These are phyloP conservation scores for Anastatica hierochuntica DNA, from an alignment of 345 rosid species.

Conservation along the genomic window DNA sequence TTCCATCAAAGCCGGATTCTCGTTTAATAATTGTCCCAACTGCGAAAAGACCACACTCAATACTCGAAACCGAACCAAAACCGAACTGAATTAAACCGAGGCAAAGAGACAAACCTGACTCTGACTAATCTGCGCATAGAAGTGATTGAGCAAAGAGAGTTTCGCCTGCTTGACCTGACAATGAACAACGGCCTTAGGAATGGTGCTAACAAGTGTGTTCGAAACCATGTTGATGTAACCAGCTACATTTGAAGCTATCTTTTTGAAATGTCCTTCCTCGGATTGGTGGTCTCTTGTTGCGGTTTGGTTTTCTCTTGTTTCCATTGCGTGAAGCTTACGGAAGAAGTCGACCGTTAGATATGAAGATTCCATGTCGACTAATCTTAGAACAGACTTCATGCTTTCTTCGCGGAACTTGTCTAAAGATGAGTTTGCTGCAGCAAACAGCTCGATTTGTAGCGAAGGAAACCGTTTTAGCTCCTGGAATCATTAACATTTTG, in stretches of 20 bases:
- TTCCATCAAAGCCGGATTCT: constrained; percentile 58
- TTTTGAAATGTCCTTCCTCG: constrained; percentile 49
- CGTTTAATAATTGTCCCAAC: constrained; percentile 44
- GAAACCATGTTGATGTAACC: constrained; percentile 63
- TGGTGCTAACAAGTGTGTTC: constrained; percentile 46
- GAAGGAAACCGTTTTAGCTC: constrained; percentile 66
- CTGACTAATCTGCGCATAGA: constrained; percentile 56
- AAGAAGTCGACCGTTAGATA: constrained; percentile 76
- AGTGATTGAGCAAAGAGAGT: constrained; percentile 44
- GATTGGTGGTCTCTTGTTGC: constrained; percentile 36
- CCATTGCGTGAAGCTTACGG: constrained; percentile 43
- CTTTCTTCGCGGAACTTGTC: constrained; percentile 69
- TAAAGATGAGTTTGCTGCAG: constrained; percentile 51
- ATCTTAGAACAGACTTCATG: constrained; percentile 43
- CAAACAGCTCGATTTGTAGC: constrained; percentile 56
- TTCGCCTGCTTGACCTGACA: constrained; percentile 81
- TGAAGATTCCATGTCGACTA: constrained; percentile 81
- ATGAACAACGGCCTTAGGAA: constrained; percentile 70
- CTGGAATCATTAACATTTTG: constrained; percentile 29
- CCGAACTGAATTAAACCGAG: neutral
- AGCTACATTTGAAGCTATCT: constrained; percentile 62
- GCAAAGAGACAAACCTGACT: constrained; percentile 33
- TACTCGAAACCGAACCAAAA: neutral
- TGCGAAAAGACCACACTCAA: neutral
- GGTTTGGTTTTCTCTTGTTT: constrained; percentile 44